These are phyloP conservation scores for Cytospora chrysosperma DNA, from an alignment of 2,329 filamentous ascomycete species.

Conservation along the genomic window DNA sequence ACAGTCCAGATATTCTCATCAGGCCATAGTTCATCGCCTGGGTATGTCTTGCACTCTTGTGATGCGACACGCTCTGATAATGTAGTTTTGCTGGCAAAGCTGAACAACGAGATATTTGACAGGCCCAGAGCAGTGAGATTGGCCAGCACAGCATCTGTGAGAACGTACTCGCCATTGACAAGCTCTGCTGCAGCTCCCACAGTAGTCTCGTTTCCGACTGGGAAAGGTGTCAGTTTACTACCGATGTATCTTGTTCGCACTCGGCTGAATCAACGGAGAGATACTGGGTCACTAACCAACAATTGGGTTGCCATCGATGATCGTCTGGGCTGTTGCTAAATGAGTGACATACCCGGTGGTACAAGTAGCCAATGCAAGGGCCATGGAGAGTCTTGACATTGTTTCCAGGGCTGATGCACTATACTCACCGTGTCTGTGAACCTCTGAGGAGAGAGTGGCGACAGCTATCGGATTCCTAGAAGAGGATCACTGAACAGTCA, in stretches of 20 bases:
- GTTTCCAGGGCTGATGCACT: no score
- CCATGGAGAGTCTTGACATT: background rate
- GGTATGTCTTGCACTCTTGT: constrained; percentile 23
- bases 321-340: background rate
- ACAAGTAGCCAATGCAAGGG: background rate
- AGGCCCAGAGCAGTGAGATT: constrained; percentile 34
- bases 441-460: no score
- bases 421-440: no score
- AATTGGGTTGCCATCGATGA: background rate
- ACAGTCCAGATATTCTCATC: constrained; percentile 1
- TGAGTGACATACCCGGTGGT: background rate
- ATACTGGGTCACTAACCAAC: background rate
- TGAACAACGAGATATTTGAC: constrained; percentile 35
- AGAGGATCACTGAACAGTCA: no score
- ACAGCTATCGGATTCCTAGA: no score
- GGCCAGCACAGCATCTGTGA: constrained; percentile 37
- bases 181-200: constrained; percentile 30
- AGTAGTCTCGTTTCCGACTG: constrained; percentile 28
- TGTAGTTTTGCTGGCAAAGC: constrained; percentile 31
- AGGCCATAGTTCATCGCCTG: constrained; percentile 20
- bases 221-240: background rate
- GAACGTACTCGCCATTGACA: constrained; percentile 28
- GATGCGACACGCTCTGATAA: constrained; percentile 26
- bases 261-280: background rate
- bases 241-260: no score